Conservation (phyloP, 257 asterid genomes). For the Striga asiatica region DNA sequence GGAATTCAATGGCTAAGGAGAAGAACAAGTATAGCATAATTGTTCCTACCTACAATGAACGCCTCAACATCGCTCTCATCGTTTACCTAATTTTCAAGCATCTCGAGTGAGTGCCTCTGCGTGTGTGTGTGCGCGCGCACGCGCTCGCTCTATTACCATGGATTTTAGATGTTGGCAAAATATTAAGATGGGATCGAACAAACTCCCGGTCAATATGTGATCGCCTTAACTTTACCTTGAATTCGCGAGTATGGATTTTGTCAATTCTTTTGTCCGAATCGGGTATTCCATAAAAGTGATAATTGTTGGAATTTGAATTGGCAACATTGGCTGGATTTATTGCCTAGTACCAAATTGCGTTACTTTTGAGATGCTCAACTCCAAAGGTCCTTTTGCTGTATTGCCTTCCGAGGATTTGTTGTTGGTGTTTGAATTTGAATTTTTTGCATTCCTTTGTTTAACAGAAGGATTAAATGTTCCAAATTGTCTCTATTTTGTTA, state of each 20-base stretch:
- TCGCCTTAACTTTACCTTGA: not conserved
- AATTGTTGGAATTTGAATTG: conserved; percentile 4
- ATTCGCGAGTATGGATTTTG: too few species aligned
- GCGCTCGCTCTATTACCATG: not conserved
- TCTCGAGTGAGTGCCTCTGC: conserved; percentile 36
- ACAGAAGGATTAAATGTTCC: too few species aligned
- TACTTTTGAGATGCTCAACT: not conserved
- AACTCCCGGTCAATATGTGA: not conserved
- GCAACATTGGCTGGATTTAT: not conserved
- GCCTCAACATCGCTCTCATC: conserved; percentile 89
- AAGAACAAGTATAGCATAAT: conserved; percentile 79
- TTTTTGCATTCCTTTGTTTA: too few species aligned
- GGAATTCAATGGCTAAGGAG: conserved; percentile 33
- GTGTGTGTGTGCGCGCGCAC: not conserved
- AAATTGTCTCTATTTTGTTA: too few species aligned
- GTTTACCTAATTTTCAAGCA: conserved; percentile 88
- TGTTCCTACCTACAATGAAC: conserved; percentile 90
- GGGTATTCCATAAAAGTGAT: not conserved
- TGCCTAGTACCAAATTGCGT: not conserved
- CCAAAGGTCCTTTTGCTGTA: not conserved
- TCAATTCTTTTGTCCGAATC: not conserved
- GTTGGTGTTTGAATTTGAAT: not conserved
- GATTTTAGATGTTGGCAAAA: not conserved
- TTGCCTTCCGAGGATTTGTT: not conserved
- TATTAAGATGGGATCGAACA: conserved; percentile 2